Evolutionary conservation across 2,329 filamentous ascomycete genomes (phyloP), one percentile per base, ranked within the genome.

Genomic region (Aspergillus carbonarius): DNA sequence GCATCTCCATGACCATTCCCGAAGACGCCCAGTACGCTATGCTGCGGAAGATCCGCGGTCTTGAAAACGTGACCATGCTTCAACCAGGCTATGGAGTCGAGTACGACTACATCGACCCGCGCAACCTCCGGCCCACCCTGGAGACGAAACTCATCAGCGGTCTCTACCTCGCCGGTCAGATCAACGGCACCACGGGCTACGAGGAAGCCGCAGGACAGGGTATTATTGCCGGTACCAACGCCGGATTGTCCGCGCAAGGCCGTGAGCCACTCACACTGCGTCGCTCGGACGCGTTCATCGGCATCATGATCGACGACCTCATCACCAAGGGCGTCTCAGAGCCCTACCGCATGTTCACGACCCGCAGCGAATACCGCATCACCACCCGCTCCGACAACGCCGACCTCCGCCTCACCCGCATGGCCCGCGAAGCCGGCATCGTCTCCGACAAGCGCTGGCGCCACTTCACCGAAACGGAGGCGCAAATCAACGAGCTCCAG

Each of bases 331-430:
- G 95, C 49, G 95, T 99, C 30, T 93, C 90, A 2, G 95, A 99
- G 72, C 95, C 95, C 1, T 99, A 99, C 76, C 87, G 95, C 65
- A 98, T 99, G 93, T 99, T 99, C 79, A 99, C 95, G 2, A 90
- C 91, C 5, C 87, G 95, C 63, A 96, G 90, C 77, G 95, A 99
- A 78, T 99, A 96, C 76, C 90, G 95, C 62, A 93, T 99, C 84
- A 91, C 89, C 44, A 87, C 92, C 2, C 89, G 95, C 62, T 89
- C 95, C 47, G 95, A 99, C 78, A 99, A 99, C 71, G 95, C 95
- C 35, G 95, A 99, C 75, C 75, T 89, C 5, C 88, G 95, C 2
- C 85, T 99, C 30, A 98, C 95, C 0, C 81, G 84, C 30, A 88
- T 88, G 72, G 95, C 92, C 9, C 87, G 88, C 57, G 78, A 82